Base-by-base conservation (phyloP, 2,329 filamentous ascomycete genomes). In the Ophiocordyceps camponoti-leonardi region DNA sequence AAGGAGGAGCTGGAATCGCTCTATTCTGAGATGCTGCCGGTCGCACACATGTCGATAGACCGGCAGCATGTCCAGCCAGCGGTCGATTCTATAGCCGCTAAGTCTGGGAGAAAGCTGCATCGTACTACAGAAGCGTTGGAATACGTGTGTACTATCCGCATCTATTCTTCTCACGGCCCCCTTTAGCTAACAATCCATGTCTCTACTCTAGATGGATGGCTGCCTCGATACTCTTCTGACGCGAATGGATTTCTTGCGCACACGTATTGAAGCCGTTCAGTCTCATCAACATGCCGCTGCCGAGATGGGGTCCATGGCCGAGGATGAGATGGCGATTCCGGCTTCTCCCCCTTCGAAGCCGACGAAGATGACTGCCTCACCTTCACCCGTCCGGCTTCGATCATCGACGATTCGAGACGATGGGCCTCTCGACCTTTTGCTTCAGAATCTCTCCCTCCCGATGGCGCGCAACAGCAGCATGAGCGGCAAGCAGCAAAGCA, bases 1-100 rank as follows among this genome's bases (percentile, higher is more conserved):
- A 72, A 79, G 52, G 71, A 73, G 30, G 81, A 85, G 54, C 65
- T 86, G 1, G 78, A 83, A 51, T 82, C 79, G 5, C 64, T 86
- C 3, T 80, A 82, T 52, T 66, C 77, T 0, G 82, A 86, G 55
- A 78, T 86, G 39, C 63, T 81, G 0, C 75, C 80, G 0, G 77
- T 86, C 2, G 74, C 79, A 7, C 75, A 82, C 49, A 85, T 86
- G 75, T 76, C 80, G 0, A 69, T 79, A 1, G 78, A 84, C 51
- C 74, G 81, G 52, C 77, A 83, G 54, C 72, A 79, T 51, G 66
- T 81, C 6, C 71, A 76, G 48, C 80, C 81, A 0, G 75, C 80
- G 1, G 60, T 75, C 6, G 61, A 62, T 46, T 61, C 65, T 0
- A 56, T 71, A 5, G 60, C 67, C 7, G 58, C 63, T 2, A 67